Conservation (phyloP, 768 basidiomycete genomes). For the Hypholoma sublateritium region DNA sequence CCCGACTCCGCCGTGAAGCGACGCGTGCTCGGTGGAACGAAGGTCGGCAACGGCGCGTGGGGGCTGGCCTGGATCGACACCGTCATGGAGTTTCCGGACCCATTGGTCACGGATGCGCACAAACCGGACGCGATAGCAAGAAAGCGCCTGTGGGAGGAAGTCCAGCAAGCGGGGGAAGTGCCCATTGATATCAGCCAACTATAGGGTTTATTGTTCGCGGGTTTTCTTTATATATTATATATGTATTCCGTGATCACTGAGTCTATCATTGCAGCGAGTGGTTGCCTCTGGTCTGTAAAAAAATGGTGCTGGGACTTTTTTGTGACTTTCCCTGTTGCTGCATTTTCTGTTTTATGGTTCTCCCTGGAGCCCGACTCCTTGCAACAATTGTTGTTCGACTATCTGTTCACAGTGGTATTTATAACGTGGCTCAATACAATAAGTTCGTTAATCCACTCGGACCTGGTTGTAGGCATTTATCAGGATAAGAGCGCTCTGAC, state of each 20-base stretch:
- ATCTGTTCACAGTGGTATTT: too few relatives aligned
- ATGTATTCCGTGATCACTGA: neutral
- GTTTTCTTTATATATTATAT: neutral
- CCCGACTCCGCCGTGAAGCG: conserved; percentile 42
- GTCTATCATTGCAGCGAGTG: too few relatives aligned
- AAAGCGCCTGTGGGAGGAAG: conserved; percentile 16
- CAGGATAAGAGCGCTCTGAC: too few relatives aligned
- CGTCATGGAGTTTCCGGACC: conserved; percentile 20
- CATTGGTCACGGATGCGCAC: neutral
- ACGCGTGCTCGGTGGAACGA: conserved; percentile 65
- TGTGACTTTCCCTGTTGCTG: too few relatives aligned
- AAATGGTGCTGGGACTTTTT: too few relatives aligned
- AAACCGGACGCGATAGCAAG: conserved; percentile 11
- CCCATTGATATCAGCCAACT: conserved; percentile 14
- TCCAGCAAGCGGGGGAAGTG: conserved; percentile 11
- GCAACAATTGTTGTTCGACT: too few relatives aligned
- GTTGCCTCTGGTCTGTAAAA: too few relatives aligned
- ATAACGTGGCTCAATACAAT: too few relatives aligned
- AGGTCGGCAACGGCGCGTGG: conserved; percentile 80
- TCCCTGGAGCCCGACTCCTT: too few relatives aligned
- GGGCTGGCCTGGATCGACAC: conserved; percentile 78
- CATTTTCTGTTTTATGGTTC: too few relatives aligned
- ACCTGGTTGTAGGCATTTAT: too few relatives aligned
- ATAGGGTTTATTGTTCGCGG: neutral
- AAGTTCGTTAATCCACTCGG: too few relatives aligned